Conservation (phyloP, 441 rosid species). For the Corymbia calophylla region DNA sequence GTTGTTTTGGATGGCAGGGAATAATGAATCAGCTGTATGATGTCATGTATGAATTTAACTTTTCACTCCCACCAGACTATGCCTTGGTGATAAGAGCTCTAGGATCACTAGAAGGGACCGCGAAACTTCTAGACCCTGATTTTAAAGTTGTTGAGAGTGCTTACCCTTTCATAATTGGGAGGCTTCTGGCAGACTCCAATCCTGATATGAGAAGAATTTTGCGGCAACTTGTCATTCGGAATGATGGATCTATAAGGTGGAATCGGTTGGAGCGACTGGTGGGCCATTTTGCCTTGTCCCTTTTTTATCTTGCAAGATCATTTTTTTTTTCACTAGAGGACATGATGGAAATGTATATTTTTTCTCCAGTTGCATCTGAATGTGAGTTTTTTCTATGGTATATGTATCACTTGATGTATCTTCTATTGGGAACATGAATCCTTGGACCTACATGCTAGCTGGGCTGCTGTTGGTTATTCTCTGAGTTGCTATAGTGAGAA, state of each 20-base stretch:
- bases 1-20: constrained; percentile 43
- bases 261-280: constrained; percentile 94
- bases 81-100: constrained; percentile 95
- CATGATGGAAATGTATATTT: not conserved
- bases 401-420: not conserved
- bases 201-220: constrained; percentile 97
- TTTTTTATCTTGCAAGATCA: not conserved
- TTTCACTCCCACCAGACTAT: constrained; percentile 96
- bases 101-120: constrained; percentile 97
- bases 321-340: not conserved
- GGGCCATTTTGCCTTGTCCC: not conserved
- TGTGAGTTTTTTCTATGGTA: not conserved
- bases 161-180: constrained; percentile 87
- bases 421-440: not conserved
- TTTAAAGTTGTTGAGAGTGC: constrained; percentile 93
- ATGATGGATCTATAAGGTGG: constrained; percentile 97
- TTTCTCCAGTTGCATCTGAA: not conserved
- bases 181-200: constrained; percentile 86
- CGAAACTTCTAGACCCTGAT: constrained; percentile 89
- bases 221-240: constrained; percentile 78
- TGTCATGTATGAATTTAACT: constrained; percentile 89
- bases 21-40: constrained; percentile 82
- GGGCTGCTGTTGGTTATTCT: not conserved
- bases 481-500: not conserved
- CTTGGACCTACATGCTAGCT: not conserved